Base-by-base conservation (phyloP, 148 eudicot species). In the Suaeda aralocaspica region DNA sequence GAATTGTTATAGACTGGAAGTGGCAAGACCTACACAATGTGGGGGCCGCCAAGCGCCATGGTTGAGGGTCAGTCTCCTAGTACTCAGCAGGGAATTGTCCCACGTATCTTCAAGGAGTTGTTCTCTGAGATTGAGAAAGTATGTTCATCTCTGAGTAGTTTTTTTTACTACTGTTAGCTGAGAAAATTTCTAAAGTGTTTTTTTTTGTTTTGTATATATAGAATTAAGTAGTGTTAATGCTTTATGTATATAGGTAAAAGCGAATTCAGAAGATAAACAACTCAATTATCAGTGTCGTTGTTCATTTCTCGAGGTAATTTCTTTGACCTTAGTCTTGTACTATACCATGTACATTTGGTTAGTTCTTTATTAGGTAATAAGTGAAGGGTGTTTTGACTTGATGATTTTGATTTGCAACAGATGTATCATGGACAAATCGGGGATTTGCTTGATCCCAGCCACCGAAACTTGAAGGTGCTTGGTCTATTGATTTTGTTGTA, bases 11-110 rank as follows among this genome's bases (percentile, higher is more conserved):
- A 95, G 99, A 84, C 92, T 80, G 99, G 99, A 78, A 91, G 96
- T 80, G 97, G 97, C 7, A 95, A 95, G 81, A 86, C 96, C 41
- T 95, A 89, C 87, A 91, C 99, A 22, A 78, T 95, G 89, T 95
- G 99, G 97, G 99, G 99, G 48, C 99, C 96, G 0, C 96, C 88
- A 25, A 88, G 96, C 30, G 91, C 93, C 41, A 89, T 95, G 96
- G 89, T 95, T 34, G 93, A 91, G 60, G 87, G 84, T 66, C 90
- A 83, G 45, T 76, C 80, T 50, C 63, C 78, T 29, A 77, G 76
- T 66, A 80, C 77, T 72, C 83, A 78, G 66, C 96, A 83, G 79
- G 97, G 99, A 31, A 80, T 95, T 65, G 96, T 83, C 60, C 99
- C 99, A 1, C 92, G 96, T 66, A 81, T 89, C 76, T 91, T 95